A percentile compares a stretch with the other conserved stretches of the same genome.
Evolutionary conservation across 2,329 filamentous ascomycete genomes (phyloP).

Genomic region (Penicillium freii): DNA sequence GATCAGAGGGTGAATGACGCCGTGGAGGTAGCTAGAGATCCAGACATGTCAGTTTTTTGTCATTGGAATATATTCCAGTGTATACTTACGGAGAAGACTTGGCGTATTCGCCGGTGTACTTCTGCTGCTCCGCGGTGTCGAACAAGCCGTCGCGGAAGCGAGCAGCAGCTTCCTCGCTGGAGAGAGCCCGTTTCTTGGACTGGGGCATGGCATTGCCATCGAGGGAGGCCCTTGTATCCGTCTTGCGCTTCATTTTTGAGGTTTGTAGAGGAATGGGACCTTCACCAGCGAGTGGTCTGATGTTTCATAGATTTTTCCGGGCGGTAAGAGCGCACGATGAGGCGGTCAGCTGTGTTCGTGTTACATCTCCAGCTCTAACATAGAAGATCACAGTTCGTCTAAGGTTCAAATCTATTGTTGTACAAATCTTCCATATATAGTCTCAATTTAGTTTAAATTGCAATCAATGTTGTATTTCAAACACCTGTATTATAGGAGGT

Average conservation of each 20-base stretch:
- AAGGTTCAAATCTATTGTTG: not conserved
- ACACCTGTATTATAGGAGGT: too few relatives aligned
- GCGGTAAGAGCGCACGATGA: conserved; percentile 16
- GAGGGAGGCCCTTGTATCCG: conserved; percentile 30
- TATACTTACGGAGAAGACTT: conserved; percentile 43
- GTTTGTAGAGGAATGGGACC: conserved; percentile 1
- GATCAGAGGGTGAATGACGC: conserved; percentile 80
- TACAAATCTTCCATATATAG: not conserved
- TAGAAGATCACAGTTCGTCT: not conserved
- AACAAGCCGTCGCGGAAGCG: conserved; percentile 48
- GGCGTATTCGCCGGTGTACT: conserved; percentile 45
- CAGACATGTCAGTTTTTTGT: not conserved
- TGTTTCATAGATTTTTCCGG: conserved; percentile 18
- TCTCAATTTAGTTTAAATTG: too few relatives aligned
- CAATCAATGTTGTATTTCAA: not conserved
- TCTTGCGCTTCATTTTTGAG: conserved; percentile 47
- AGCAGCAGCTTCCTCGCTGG: conserved; percentile 38
- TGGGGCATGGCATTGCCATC: conserved; percentile 34
- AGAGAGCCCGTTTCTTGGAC: conserved; percentile 42
- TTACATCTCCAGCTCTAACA: not conserved
- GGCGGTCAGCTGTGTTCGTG: not conserved
- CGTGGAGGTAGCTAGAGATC: conserved; percentile 72
- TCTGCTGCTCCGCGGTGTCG: conserved; percentile 39
- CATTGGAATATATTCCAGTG: conserved; percentile 1
- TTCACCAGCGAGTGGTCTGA: conserved; percentile 13